These are phyloP conservation scores for Houttuynia cordata DNA, from an alignment of 164 flowering plant genomes.

Conservation along the genomic window DNA sequence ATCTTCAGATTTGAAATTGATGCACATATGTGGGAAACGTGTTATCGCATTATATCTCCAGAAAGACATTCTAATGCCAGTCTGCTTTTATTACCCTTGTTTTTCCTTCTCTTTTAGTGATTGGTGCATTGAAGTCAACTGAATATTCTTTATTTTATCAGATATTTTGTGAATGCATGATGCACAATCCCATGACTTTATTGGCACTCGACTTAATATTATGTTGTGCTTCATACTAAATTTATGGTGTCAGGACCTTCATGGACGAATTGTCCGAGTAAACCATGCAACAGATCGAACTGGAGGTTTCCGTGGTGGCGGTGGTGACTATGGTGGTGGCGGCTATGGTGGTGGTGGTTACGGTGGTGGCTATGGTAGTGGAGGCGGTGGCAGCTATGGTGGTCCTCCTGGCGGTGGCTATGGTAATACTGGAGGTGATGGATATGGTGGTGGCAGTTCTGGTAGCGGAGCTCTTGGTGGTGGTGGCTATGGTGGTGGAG, in stretches of 20 bases:
- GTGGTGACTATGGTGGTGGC: slow-evolving; percentile 5
- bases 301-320: slow-evolving; percentile 12
- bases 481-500: background rate
- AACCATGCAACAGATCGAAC: slow-evolving; percentile 65
- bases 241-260: slow-evolving; percentile 43
- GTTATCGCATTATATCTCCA: no score
- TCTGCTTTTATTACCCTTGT: background rate
- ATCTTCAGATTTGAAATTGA: no score
- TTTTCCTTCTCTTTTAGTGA: background rate
- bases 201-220: background rate
- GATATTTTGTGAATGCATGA: background rate
- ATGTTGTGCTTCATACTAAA: background rate
- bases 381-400: slow-evolving; percentile 5
- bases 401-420: no score
- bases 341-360: slow-evolving; percentile 9
- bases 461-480: background rate
- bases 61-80: background rate
- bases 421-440: background rate
- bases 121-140: background rate
- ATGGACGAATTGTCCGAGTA: slow-evolving; percentile 63
- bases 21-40: no score
- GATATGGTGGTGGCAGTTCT: background rate
- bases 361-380: slow-evolving; percentile 6
- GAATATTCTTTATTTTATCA: background rate
- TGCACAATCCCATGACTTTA: background rate